A percentile compares a stretch with the other conserved stretches of the same genome.
Conservation (phyloP, 2,329 filamentous ascomycete genomes). For the Aulographum hederae region DNA sequence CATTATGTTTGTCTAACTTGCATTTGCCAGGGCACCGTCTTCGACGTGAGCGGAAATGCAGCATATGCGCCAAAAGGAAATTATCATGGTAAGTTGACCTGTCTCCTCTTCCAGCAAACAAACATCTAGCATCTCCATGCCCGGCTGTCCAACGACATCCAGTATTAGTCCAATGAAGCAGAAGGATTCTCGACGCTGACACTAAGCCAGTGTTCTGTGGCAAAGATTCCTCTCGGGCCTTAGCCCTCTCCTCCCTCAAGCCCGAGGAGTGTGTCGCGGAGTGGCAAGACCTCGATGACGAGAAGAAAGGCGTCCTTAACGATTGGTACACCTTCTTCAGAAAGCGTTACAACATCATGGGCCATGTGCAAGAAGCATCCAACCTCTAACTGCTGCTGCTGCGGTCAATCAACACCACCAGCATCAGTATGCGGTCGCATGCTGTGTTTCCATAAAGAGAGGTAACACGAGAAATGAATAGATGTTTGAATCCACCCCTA, state of each 20-base stretch:
- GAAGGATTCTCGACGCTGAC: background rate
- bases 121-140: too few species aligned
- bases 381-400: slow-evolving; percentile 9
- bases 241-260: slow-evolving; percentile 76
- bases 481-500: too few species aligned
- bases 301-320: slow-evolving; percentile 66
- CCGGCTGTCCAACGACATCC: too few species aligned
- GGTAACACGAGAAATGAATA: too few species aligned
- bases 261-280: slow-evolving; percentile 65
- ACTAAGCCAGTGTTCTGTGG: slow-evolving; percentile 74
- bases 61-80: slow-evolving; percentile 67
- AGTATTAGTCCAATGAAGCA: too few species aligned
- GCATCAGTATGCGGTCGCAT: too few species aligned
- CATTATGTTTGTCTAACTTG: too few species aligned
- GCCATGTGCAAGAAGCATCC: slow-evolving; percentile 22
- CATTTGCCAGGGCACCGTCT: slow-evolving; percentile 85
- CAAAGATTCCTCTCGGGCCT: slow-evolving; percentile 84
- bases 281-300: slow-evolving; percentile 67
- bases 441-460: too few species aligned
- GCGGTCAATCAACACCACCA: too few species aligned
- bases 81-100: slow-evolving; percentile 55
- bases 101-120: too few species aligned
- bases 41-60: slow-evolving; percentile 82
- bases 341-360: slow-evolving; percentile 88
- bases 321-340: slow-evolving; percentile 96